phyloP scores from a whole-genome alignment of 495 filamentous ascomycete genomes.

The Neurospora sublineolata region DNA sequence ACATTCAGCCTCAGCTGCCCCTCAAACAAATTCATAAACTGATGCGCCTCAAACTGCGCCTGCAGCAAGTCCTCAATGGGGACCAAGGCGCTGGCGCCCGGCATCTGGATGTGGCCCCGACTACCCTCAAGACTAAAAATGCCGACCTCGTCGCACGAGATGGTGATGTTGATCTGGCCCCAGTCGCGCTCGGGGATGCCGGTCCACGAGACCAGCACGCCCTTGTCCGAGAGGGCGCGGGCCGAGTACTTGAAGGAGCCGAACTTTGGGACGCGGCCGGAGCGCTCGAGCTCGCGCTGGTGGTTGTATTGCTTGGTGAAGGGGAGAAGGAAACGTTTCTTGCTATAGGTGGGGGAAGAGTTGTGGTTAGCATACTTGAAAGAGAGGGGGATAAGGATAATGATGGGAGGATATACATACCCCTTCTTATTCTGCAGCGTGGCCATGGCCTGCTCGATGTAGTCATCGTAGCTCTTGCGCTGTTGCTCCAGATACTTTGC shows the following conservation, averaged over 20 bases:
- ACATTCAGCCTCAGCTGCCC: conserved; percentile 82
- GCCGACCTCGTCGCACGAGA: conserved; percentile 87
- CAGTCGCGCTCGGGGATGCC: conserved; percentile 79
- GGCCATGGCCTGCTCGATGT: conserved; percentile 96
- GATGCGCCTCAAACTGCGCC: conserved; percentile 90
- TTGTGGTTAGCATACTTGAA: conserved; percentile 7
- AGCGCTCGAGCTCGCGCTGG: conserved; percentile 82
- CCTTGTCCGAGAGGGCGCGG: conserved; percentile 78
- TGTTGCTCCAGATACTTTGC: conserved; percentile 86
- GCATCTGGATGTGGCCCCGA: conserved; percentile 88
- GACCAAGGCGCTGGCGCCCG: conserved; percentile 81
- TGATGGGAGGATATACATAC: conserved; percentile 22
- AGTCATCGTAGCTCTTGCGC: conserved; percentile 95
- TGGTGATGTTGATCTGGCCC: conserved; percentile 85
- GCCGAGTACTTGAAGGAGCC: conserved; percentile 95
- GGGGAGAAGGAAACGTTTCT: conserved; percentile 87
- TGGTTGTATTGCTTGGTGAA: conserved; percentile 99
- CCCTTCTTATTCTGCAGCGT: conserved; percentile 98
- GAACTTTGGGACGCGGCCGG: conserved; percentile 89
- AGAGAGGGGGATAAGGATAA: neutral
- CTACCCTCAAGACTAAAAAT: conserved; percentile 89
- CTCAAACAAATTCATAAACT: conserved; percentile 91
- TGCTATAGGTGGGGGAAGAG: conserved; percentile 29
- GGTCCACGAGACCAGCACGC: conserved; percentile 79
- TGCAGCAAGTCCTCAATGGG: conserved; percentile 89